These are phyloP conservation scores for Xerocomus nothofagi DNA, from an alignment of 1,284 basidiomycete species.

Conservation along the genomic window DNA sequence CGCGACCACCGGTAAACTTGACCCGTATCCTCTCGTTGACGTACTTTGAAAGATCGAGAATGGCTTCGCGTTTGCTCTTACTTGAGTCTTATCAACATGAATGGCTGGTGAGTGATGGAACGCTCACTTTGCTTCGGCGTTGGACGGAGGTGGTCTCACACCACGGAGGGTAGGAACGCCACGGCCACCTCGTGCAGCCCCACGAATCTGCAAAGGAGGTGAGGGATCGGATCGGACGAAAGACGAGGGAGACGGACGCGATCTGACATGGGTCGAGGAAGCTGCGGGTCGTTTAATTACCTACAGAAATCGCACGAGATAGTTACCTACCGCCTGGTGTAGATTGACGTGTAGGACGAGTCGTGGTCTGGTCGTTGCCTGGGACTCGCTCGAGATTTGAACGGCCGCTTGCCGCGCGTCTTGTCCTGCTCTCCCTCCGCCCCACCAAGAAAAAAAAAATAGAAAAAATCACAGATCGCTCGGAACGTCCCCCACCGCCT, in stretches of 20 bases:
- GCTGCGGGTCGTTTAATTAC: constrained; percentile 20
- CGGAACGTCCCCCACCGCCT: too few relatives aligned
- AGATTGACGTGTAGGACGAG: constrained; percentile 18
- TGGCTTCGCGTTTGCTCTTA: constrained; percentile 92
- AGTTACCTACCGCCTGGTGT: constrained; percentile 21
- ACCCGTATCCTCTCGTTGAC: constrained; percentile 91
- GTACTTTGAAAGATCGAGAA: constrained; percentile 94
- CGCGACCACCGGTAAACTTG: constrained; percentile 95
- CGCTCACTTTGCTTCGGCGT: constrained; percentile 29
- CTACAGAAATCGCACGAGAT: constrained; percentile 7
- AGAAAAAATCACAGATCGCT: too few relatives aligned
- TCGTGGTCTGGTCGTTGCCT: constrained; percentile 19
- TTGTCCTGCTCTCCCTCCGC: constrained; percentile 25
- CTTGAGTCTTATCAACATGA: constrained; percentile 34
- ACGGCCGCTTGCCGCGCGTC: constrained; percentile 37
- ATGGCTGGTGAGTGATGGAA: constrained; percentile 5
- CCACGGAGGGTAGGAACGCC: constrained; percentile 42
- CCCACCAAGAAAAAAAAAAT: constrained; percentile 16
- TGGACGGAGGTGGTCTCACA: constrained; percentile 36
- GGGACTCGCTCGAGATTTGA: constrained; percentile 28
- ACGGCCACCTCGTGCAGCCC: constrained; percentile 45
- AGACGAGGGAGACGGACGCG: constrained; percentile 43
- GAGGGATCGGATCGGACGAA: constrained; percentile 20
- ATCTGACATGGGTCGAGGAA: constrained; percentile 49
- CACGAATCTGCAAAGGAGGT: constrained; percentile 49